Base-by-base conservation (phyloP, 305 asterid species). In the Fraxinus sp. region DNA sequence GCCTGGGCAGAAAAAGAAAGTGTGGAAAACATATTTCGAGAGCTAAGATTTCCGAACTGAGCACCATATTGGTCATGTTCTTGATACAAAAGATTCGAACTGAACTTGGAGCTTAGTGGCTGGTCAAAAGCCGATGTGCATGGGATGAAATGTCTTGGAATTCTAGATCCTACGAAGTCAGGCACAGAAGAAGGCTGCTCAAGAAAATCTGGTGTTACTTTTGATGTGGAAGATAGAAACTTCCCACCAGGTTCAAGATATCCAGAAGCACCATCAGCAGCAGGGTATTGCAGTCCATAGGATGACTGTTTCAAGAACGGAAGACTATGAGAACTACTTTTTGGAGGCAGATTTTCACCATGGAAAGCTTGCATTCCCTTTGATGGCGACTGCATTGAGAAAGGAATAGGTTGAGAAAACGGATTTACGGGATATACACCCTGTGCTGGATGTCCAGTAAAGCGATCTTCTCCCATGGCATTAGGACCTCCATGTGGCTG, bases 121-220 rank as follows among this genome's bases (percentile, higher is more conserved):
- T 80, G 89, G 84, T 94, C 93, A 87, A 91, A 92, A 79, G 92
- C 86, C 82, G 97, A 88, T 77, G 94, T 91, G 80, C 89, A 92
- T 83, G 97, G 94, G 82, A 91, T 90, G 88, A 88, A 91, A 87
- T 89, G 91, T 78, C 78, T 87, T 52, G 91, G 78, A 83, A 87
- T 79, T 87, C 89, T 87, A 57, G 98, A 89, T 57, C 88, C 89
- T 78, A 86, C 85, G 70, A 84, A 81, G 84, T 83, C 90, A 36
- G 81, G 85, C 83, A 62, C 78, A 64, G 74, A 82, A 82, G 89
- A 81, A 55, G 88, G 88, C 79, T 74, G 82, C 74, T 91, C 91
- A 68, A 78, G 87, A 84, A 83, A 76, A 85, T 87, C 93, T 76
- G 89, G 87, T 80, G 89, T 33, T 72, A 80, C 78, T 80, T 84